Percentiles rank a stretch among this genome's conserved stretches.
phyloP scores from a whole-genome alignment of 2,329 filamentous ascomycete genomes.

The Colletotrichum orchidophilum region DNA sequence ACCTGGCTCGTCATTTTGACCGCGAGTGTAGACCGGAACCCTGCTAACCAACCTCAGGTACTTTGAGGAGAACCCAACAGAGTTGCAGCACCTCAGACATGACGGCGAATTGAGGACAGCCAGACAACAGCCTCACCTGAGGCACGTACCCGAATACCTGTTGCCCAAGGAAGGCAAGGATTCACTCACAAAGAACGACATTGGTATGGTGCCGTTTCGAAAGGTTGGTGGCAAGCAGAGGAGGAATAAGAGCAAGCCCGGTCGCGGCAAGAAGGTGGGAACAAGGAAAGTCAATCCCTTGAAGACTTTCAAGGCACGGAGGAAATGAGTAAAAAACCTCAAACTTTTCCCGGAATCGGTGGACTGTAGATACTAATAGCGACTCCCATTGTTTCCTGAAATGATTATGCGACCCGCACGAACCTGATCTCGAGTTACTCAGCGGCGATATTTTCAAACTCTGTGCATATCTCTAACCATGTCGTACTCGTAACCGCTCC shows the following conservation, averaged over 20 bases:
- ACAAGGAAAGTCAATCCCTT: slow-evolving; percentile 83
- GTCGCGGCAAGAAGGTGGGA: slow-evolving; percentile 54
- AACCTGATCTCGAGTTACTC: not conserved
- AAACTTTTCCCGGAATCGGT: not conserved
- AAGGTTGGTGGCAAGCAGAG: slow-evolving; percentile 63
- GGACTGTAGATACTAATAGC: not conserved
- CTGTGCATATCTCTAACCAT: not conserved
- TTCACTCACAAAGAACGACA: slow-evolving; percentile 68
- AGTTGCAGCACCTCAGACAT: slow-evolving; percentile 87
- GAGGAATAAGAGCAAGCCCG: slow-evolving; percentile 53
- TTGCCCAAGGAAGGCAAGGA: slow-evolving; percentile 76
- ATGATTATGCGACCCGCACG: no score
- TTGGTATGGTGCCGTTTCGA: slow-evolving; percentile 79
- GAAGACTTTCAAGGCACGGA: slow-evolving; percentile 82
- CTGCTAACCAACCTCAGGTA: slow-evolving; percentile 56
- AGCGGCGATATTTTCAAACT: not conserved
- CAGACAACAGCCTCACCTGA: slow-evolving; percentile 86
- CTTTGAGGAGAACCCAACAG: slow-evolving; percentile 96
- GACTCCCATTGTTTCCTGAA: not conserved
- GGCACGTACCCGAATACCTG: slow-evolving; percentile 93
- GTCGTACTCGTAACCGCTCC: not conserved
- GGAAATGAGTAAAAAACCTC: slow-evolving; percentile 48
- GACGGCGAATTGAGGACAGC: slow-evolving; percentile 88
- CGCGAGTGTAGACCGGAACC: not conserved
- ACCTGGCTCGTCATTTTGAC: not conserved